Evolutionary conservation across 2,329 filamentous ascomycete species (phyloP).

Genomic region (Aspergillus tanneri): DNA sequence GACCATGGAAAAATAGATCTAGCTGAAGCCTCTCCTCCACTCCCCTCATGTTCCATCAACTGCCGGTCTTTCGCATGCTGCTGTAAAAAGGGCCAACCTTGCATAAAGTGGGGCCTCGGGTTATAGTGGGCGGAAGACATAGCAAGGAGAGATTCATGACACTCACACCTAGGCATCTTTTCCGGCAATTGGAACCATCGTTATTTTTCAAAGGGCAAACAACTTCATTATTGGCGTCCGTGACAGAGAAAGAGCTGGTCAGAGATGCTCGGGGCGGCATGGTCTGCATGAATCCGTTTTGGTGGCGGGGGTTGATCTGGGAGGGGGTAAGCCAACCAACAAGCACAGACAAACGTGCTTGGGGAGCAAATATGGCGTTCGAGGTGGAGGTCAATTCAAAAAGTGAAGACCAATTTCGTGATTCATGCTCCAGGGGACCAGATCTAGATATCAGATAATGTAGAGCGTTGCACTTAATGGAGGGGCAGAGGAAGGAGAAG

Average conservation of each 20-base stretch:
- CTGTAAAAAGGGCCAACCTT: conserved; percentile 7
- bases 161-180: conserved; percentile 97
- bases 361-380: background rate
- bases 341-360: conserved; percentile 4
- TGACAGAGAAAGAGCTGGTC: conserved; percentile 87
- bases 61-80: conserved; percentile 3
- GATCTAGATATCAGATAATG: background rate
- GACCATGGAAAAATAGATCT: background rate
- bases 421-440: conserved; percentile 17
- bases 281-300: conserved; percentile 48
- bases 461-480: background rate
- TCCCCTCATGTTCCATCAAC: conserved; percentile 1
- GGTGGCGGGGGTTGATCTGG: conserved; percentile 19
- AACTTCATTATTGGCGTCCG: conserved; percentile 91
- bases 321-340: conserved; percentile 14
- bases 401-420: conserved; percentile 7
- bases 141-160: conserved; percentile 17
- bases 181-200: conserved; percentile 94
- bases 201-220: conserved; percentile 94
- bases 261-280: conserved; percentile 89
- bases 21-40: background rate
- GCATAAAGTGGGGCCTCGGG: conserved; percentile 9
- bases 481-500: conserved; percentile 3
- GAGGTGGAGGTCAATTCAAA: conserved; percentile 13
- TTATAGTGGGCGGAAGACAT: conserved; percentile 9